Conservation (phyloP, 768 basidiomycete genomes). For the Mycena vitilis region DNA sequence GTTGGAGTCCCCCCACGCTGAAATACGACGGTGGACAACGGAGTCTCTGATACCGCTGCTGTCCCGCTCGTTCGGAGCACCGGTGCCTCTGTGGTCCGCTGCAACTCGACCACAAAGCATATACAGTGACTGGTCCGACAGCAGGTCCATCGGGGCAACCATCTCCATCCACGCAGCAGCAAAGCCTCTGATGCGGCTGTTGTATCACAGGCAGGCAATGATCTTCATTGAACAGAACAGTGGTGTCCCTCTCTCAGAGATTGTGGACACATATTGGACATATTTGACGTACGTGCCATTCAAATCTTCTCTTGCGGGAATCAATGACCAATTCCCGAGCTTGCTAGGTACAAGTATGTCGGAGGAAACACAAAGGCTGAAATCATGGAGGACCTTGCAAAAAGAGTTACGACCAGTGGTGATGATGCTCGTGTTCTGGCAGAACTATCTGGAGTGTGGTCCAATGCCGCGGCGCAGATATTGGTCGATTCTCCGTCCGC, state of each 20-base stretch:
- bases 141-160: too few relatives aligned
- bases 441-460: not conserved
- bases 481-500: not conserved
- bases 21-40: not conserved
- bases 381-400: not conserved
- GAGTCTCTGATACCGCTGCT: not conserved
- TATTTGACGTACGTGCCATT: not conserved
- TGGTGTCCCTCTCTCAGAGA: not conserved
- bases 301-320: too few relatives aligned
- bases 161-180: too few relatives aligned
- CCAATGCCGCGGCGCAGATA: not conserved
- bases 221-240: not conserved
- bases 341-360: not conserved
- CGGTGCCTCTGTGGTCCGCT: too few relatives aligned
- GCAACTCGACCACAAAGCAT: not conserved
- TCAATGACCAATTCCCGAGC: not conserved
- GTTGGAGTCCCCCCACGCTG: not conserved
- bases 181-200: too few relatives aligned
- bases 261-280: not conserved
- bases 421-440: not conserved
- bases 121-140: not conserved
- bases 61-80: not conserved
- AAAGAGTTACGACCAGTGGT: not conserved
- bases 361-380: not conserved
- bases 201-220: not conserved